Conservation (phyloP, 345 rosid genomes). For the Citrus reticulata region DNA sequence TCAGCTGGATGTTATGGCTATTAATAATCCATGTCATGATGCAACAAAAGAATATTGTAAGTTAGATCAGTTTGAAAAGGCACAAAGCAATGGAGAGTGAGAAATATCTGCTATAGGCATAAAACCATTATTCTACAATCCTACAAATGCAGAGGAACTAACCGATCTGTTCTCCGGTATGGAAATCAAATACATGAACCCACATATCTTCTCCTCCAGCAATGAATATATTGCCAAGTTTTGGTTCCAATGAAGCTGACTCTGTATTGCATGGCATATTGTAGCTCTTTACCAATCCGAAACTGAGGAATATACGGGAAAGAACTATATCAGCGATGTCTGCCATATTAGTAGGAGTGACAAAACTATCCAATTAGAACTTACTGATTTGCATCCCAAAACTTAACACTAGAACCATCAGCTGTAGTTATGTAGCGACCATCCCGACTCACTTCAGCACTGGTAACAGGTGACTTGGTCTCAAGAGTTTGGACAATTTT, state of each 20-base stretch:
- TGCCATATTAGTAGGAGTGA: not conserved
- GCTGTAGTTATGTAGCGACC: conserved; percentile 93
- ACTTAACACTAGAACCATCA: conserved; percentile 88
- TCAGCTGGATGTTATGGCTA: not conserved
- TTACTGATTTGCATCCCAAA: conserved; percentile 98
- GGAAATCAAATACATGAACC: conserved; percentile 72
- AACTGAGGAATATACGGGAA: conserved; percentile 38
- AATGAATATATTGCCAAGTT: conserved; percentile 70
- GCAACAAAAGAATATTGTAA: not conserved
- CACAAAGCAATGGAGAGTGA: not conserved
- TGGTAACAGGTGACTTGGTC: conserved; percentile 81
- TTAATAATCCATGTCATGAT: too few relatives aligned
- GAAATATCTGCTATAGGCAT: not conserved
- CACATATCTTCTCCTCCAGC: conserved; percentile 96
- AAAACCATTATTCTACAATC: not conserved
- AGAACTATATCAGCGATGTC: conserved; percentile 2
- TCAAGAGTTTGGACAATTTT: conserved; percentile 79
- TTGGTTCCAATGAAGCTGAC: conserved; percentile 80
- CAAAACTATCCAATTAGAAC: conserved; percentile 22
- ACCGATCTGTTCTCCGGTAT: conserved; percentile 80
- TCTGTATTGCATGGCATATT: conserved; percentile 75
- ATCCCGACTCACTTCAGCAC: conserved; percentile 95
- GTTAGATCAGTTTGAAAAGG: not conserved
- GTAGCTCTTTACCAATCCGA: conserved; percentile 87
- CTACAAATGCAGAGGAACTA: conserved; percentile 5